These are phyloP conservation scores for Trichoderma koningiopsis DNA, from an alignment of 2,329 filamentous ascomycete genomes.

Conservation along the genomic window DNA sequence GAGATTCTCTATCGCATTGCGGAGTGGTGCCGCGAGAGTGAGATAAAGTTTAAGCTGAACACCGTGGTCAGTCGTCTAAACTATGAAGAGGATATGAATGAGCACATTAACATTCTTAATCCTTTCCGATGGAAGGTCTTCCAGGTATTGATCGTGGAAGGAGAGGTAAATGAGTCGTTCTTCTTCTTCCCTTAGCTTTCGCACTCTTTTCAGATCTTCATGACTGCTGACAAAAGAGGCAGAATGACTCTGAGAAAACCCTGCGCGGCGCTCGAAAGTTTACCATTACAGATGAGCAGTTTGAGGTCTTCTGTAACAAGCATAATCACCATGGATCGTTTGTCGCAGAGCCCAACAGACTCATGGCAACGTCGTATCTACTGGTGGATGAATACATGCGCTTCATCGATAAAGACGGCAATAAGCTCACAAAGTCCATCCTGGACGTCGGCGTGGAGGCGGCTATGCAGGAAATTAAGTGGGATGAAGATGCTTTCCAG, in stretches of 20 bases:
- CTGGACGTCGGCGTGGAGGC: slow-evolving; percentile 50
- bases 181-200: background rate
- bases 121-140: slow-evolving; percentile 61
- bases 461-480: slow-evolving; percentile 48
- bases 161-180: slow-evolving; percentile 34
- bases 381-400: slow-evolving; percentile 55
- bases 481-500: slow-evolving; percentile 49
- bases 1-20: slow-evolving; percentile 46
- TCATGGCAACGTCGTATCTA: slow-evolving; percentile 55
- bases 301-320: slow-evolving; percentile 46
- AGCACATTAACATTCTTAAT: slow-evolving; percentile 41
- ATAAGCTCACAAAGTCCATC: slow-evolving; percentile 40
- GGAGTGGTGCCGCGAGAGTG: slow-evolving; percentile 48
- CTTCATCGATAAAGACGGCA: slow-evolving; percentile 50
- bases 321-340: slow-evolving; percentile 47
- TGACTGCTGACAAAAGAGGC: background rate
- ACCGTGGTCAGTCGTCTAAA: slow-evolving; percentile 55
- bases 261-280: slow-evolving; percentile 47
- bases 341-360: slow-evolving; percentile 51
- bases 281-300: slow-evolving; percentile 51
- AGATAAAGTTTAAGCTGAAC: slow-evolving; percentile 60
- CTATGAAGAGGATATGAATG: slow-evolving; percentile 52
- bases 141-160: slow-evolving; percentile 54
- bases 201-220: background rate
- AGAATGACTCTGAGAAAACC: slow-evolving; percentile 51